These are phyloP conservation scores for Shiraia sp. DNA, from an alignment of 2,329 filamentous ascomycete genomes.

Conservation along the genomic window DNA sequence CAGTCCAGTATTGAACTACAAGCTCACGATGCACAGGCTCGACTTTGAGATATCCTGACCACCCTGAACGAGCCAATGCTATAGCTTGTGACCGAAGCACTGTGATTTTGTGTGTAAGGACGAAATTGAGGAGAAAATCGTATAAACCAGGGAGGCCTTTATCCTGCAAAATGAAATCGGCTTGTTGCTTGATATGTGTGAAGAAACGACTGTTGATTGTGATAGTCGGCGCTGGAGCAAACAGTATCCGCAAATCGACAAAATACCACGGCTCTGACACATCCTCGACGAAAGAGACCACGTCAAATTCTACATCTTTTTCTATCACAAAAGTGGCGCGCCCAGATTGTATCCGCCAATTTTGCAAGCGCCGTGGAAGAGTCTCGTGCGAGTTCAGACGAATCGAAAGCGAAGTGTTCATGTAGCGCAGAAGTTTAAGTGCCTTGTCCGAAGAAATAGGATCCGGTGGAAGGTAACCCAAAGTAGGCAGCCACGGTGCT, in stretches of 20 bases:
- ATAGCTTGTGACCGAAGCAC: slow-evolving; percentile 78
- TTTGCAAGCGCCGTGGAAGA: slow-evolving; percentile 75
- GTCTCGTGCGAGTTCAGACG: slow-evolving; percentile 84
- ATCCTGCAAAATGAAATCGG: slow-evolving; percentile 71
- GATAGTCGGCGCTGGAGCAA: slow-evolving; percentile 68
- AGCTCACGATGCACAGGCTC: slow-evolving; percentile 81
- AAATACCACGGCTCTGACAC: slow-evolving; percentile 87
- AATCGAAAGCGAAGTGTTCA: slow-evolving; percentile 82
- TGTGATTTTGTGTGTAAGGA: slow-evolving; percentile 87
- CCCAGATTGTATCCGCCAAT: slow-evolving; percentile 81
- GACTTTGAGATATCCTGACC: slow-evolving; percentile 77
- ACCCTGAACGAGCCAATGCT: slow-evolving; percentile 69
- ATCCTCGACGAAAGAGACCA: slow-evolving; percentile 87
- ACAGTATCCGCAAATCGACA: slow-evolving; percentile 85
- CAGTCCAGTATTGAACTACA: slow-evolving; percentile 88
- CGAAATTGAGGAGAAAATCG: slow-evolving; percentile 81
- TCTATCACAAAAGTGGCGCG: slow-evolving; percentile 84
- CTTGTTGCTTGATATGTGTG: slow-evolving; percentile 67
- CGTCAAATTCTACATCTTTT: slow-evolving; percentile 88
- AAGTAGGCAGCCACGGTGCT: slow-evolving; percentile 78
- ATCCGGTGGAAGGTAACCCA: slow-evolving; percentile 76
- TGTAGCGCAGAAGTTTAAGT: slow-evolving; percentile 73
- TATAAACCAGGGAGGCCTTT: slow-evolving; percentile 81
- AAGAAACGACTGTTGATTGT: slow-evolving; percentile 63
- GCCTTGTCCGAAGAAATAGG: slow-evolving; percentile 72